Conservation (phyloP, 495 filamentous ascomycete genomes). For the Cercophora newfieldiana region DNA sequence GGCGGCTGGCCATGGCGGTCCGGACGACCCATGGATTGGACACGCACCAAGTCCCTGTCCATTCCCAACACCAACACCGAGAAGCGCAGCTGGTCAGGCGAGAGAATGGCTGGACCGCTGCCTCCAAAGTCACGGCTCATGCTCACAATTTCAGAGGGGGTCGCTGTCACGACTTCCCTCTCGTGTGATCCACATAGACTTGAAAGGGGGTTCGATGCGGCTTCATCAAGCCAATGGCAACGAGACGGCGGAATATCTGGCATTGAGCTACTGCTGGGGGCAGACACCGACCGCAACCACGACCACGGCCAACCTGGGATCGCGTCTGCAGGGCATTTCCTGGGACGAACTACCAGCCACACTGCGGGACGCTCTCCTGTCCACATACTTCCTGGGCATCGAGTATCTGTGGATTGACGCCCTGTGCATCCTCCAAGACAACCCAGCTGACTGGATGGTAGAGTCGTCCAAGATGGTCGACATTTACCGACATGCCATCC, state of each 20-base stretch:
- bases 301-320: background rate
- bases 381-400: background rate
- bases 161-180: background rate
- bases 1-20: background rate
- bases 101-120: background rate
- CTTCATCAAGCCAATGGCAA: background rate
- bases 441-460: background rate
- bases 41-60: too few species aligned
- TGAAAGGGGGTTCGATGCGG: background rate
- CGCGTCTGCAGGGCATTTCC: background rate
- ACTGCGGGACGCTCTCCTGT: background rate
- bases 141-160: background rate
- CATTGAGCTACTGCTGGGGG: background rate
- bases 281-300: background rate
- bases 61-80: background rate
- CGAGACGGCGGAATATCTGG: background rate
- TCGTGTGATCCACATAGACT: background rate
- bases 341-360: slow-evolving; percentile 1
- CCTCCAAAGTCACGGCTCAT: background rate
- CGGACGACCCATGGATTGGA: too few species aligned
- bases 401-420: slow-evolving; percentile 8
- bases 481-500: background rate
- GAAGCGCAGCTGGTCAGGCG: background rate
- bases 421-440: slow-evolving; percentile 2
- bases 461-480: background rate